Evolutionary conservation across 1,139 yeast species (phyloP).

Genomic region (Tardiomyces depauwii): DNA sequence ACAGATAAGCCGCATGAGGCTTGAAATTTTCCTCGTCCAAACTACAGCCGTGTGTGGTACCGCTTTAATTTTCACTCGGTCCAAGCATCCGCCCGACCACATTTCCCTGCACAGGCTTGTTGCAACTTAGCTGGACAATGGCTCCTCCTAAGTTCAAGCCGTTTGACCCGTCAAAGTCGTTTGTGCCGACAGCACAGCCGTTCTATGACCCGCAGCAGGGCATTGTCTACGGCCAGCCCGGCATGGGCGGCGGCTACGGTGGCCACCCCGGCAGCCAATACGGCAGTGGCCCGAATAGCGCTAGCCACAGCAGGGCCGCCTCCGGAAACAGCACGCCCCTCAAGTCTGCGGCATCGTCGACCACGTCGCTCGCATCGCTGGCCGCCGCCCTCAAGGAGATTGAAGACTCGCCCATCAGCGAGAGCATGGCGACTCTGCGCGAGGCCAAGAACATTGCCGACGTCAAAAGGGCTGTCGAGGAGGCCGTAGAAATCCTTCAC

Average conservation of each 20-base stretch:
- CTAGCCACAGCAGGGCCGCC: conserved; percentile 3
- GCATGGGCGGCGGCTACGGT: background rate
- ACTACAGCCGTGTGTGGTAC: too few species aligned
- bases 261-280: background rate
- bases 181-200: conserved; percentile 1
- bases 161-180: conserved; percentile 7
- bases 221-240: background rate
- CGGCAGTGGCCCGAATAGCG: conserved; percentile 5
- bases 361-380: conserved; percentile 63
- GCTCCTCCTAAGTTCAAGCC: conserved; percentile 10
- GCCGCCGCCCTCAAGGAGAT: conserved; percentile 63
- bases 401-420: conserved; percentile 58
- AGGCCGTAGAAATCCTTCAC: conserved; percentile 39
- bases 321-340: conserved; percentile 4
- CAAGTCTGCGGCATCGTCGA: conserved; percentile 30
- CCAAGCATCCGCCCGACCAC: too few species aligned
- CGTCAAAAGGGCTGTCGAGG: conserved; percentile 48
- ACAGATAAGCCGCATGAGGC: too few species aligned
- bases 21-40: too few species aligned
- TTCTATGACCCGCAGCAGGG: conserved; percentile 2
- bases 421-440: conserved; percentile 44
- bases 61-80: too few species aligned
- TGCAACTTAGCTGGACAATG: conserved; percentile 4
- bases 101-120: too few species aligned
- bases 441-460: conserved; percentile 51